Evolutionary conservation across 2,329 filamentous ascomycete species (phyloP).

Genomic region (Apiospora saccharicola): DNA sequence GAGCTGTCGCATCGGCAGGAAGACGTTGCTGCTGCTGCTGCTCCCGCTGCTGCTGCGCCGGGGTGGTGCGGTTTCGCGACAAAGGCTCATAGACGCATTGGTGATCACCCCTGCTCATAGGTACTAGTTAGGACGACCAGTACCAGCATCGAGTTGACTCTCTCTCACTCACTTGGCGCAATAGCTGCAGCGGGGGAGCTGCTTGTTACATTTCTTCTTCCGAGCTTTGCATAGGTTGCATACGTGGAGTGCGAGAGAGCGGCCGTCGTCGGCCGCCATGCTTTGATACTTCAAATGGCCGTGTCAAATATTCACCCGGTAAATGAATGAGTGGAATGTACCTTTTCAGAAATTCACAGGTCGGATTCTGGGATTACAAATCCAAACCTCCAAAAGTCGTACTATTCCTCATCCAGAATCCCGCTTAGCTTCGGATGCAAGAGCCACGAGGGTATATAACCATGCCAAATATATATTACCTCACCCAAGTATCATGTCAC

Average conservation of each 20-base stretch:
- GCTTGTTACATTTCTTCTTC: conserved; percentile 31
- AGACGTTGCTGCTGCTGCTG: not conserved
- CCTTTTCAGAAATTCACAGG: no score
- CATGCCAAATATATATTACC: no score
- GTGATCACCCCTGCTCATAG: not conserved
- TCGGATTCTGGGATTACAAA: no score
- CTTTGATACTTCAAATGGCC: no score
- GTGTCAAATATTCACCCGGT: no score
- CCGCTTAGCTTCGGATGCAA: no score
- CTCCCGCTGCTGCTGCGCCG: not conserved
- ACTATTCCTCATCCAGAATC: no score
- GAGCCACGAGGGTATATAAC: no score
- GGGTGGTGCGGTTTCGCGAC: not conserved
- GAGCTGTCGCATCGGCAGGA: not conserved
- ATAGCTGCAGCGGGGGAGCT: conserved; percentile 28
- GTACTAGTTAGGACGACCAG: not conserved
- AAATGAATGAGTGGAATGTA: no score
- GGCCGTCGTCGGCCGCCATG: conserved; percentile 25
- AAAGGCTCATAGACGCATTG: not conserved
- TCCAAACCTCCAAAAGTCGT: no score
- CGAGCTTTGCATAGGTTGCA: conserved; percentile 29
- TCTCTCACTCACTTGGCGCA: conserved; percentile 22
- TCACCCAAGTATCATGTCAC: no score
- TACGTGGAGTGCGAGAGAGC: conserved; percentile 2
- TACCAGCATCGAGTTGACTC: no score